Conservation (phyloP, 2,329 filamentous ascomycete genomes). For the Scedosporium dehoogii region DNA sequence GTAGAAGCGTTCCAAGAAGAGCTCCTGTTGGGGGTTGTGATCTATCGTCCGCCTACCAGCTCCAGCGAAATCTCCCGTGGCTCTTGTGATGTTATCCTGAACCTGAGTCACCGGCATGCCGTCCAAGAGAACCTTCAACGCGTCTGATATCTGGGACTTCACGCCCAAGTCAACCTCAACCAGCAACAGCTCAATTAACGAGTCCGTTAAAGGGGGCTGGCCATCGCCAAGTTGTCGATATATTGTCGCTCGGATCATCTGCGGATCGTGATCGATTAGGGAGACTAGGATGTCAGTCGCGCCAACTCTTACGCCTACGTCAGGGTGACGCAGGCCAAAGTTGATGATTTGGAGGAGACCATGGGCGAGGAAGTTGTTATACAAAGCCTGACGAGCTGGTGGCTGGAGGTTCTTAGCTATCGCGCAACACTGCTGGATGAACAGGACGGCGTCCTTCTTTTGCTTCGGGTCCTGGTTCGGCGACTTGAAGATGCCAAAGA, state of each 20-base stretch:
- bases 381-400: slow-evolving; percentile 68
- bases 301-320: slow-evolving; percentile 78
- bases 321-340: slow-evolving; percentile 76
- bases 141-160: slow-evolving; percentile 90
- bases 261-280: slow-evolving; percentile 89
- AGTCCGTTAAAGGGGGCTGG: slow-evolving; percentile 77
- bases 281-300: slow-evolving; percentile 90
- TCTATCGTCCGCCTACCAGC: slow-evolving; percentile 40
- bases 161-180: slow-evolving; percentile 89
- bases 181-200: slow-evolving; percentile 80
- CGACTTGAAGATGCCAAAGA: slow-evolving; percentile 75
- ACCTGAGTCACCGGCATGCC: slow-evolving; percentile 31
- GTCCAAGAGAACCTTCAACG: slow-evolving; percentile 88
- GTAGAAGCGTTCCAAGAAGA: slow-evolving; percentile 83
- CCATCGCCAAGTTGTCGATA: slow-evolving; percentile 87
- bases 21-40: slow-evolving; percentile 65
- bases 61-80: slow-evolving; percentile 54
- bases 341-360: slow-evolving; percentile 85
- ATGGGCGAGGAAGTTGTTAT: slow-evolving; percentile 80
- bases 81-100: slow-evolving; percentile 50
- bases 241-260: slow-evolving; percentile 88
- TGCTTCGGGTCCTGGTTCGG: slow-evolving; percentile 55
- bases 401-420: slow-evolving; percentile 93
- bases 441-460: slow-evolving; percentile 89
- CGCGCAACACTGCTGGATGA: slow-evolving; percentile 91